These are phyloP conservation scores for Hylodesmum podocarpum DNA, from an alignment of 306 rosid species.

Conservation along the genomic window DNA sequence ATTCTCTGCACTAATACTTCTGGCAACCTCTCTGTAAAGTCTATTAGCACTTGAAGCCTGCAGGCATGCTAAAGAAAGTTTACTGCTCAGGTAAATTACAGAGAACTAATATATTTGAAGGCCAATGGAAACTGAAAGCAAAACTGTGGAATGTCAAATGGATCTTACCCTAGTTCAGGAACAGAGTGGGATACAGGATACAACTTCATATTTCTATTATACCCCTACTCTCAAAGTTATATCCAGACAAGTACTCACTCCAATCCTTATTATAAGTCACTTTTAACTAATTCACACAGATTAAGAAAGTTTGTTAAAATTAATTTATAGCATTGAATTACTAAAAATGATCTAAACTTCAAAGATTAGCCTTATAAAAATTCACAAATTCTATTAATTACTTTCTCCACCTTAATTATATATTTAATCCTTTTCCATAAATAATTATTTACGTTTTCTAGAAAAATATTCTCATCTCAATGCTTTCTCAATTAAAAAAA, in stretches of 20 bases:
- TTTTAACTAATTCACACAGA: background rate
- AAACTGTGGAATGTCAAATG: slow-evolving; percentile 19
- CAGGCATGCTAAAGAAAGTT: slow-evolving; percentile 63
- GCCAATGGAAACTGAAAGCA: slow-evolving; percentile 15
- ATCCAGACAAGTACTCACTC: background rate
- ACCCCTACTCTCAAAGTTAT: background rate
- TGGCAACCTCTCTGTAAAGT: slow-evolving; percentile 43
- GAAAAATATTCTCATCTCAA: background rate
- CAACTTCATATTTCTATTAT: slow-evolving; percentile 8
- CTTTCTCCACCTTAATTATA: background rate
- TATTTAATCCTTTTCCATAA: background rate
- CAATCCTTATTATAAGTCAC: background rate
- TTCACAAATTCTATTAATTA: background rate
- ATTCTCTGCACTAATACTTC: slow-evolving; percentile 39
- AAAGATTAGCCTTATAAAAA: background rate
- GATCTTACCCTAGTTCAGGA: slow-evolving; percentile 15
- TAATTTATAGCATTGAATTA: background rate
- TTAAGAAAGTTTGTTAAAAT: background rate
- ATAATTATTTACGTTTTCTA: background rate
- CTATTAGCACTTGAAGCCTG: slow-evolving; percentile 52
- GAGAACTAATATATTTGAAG: slow-evolving; percentile 15
- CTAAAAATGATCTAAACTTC: background rate
- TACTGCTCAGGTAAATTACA: slow-evolving; percentile 46
- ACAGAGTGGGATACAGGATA: slow-evolving; percentile 12
- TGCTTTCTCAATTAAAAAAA: background rate